Percentiles rank a stretch among this genome's conserved stretches.
Evolutionary conservation across 805 yeast species (phyloP).

Genomic region (Kodamaea hsintzibuensis): DNA sequence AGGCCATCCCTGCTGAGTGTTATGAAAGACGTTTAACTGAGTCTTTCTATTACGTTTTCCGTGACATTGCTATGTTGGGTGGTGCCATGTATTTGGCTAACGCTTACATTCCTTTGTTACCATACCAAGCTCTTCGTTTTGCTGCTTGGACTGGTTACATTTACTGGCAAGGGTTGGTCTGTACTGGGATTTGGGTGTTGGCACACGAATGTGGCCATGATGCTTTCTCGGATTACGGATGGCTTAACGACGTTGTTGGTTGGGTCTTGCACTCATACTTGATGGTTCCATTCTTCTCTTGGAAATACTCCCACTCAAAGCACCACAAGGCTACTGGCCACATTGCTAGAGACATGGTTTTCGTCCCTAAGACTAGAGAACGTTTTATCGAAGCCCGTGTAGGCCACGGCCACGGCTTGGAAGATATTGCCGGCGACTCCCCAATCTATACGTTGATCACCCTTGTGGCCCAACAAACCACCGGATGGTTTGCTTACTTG

Average conservation of each 20-base stretch:
- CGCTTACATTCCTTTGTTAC: conserved; percentile 35
- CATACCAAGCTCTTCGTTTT: conserved; percentile 32
- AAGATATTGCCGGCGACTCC: conserved; percentile 55
- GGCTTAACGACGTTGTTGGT: conserved; percentile 57
- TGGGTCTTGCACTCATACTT: conserved; percentile 61
- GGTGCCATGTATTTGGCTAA: conserved; percentile 44
- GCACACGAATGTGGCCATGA: conserved; percentile 69
- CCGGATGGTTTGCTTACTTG: conserved; percentile 54
- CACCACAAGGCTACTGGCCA: conserved; percentile 69
- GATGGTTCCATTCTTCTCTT: conserved; percentile 61
- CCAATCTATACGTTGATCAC: conserved; percentile 48
- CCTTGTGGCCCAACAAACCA: conserved; percentile 54
- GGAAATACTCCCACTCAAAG: conserved; percentile 61
- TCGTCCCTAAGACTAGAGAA: conserved; percentile 55
- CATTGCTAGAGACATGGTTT: conserved; percentile 59
- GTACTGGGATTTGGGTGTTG: conserved; percentile 61
- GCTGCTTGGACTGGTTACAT: conserved; percentile 44
- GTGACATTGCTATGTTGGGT: conserved; percentile 51
- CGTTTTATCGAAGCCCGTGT: conserved; percentile 37
- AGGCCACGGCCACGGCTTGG: conserved; percentile 33
- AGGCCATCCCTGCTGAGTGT: conserved; percentile 62
- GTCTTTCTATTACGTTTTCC: conserved; percentile 52
- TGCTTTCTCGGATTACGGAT: conserved; percentile 57
- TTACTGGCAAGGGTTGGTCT: conserved; percentile 47
- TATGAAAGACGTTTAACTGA: conserved; percentile 52